A percentile compares a stretch with the other conserved stretches of the same genome.
Conservation (phyloP, 208 protist species). For the Crithidia sp. region DNA sequence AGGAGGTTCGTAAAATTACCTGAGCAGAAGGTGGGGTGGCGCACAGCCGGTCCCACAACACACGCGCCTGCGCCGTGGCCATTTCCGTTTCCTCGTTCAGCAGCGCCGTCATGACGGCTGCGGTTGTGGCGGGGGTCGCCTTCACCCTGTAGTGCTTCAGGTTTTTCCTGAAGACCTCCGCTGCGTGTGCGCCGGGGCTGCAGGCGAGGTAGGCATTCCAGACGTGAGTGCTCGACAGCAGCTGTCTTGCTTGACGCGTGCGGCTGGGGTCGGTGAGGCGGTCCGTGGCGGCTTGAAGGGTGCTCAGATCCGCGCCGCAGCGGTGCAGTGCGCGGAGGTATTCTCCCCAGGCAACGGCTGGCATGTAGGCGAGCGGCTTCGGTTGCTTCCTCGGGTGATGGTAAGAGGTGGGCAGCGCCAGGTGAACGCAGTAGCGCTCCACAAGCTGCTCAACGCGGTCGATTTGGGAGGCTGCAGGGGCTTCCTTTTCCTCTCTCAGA, state of each 20-base stretch:
- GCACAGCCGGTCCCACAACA: slow-evolving; percentile 41
- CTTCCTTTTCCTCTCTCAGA: neutral
- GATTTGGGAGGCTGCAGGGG: too few relatives aligned
- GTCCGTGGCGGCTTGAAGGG: slow-evolving; percentile 58
- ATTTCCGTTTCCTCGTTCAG: slow-evolving; percentile 20
- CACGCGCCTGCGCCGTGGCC: slow-evolving; percentile 32
- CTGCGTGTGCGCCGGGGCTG: slow-evolving; percentile 50
- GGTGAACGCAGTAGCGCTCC: slow-evolving; percentile 12
- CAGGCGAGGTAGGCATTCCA: slow-evolving; percentile 75
- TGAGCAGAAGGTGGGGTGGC: slow-evolving; percentile 4
- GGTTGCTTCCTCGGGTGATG: neutral
- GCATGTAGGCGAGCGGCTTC: slow-evolving; percentile 48
- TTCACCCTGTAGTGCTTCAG: slow-evolving; percentile 48
- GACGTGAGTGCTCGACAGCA: slow-evolving; percentile 55
- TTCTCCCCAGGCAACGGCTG: slow-evolving; percentile 69
- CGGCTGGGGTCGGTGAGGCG: slow-evolving; percentile 51
- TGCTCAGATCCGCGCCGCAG: slow-evolving; percentile 48
- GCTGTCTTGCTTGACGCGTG: slow-evolving; percentile 48
- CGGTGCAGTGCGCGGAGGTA: slow-evolving; percentile 59
- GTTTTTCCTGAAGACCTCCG: slow-evolving; percentile 65
- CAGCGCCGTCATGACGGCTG: slow-evolving; percentile 66
- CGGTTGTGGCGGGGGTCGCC: slow-evolving; percentile 51
- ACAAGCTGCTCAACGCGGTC: slow-evolving; percentile 2
- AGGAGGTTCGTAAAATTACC: slow-evolving; percentile 36
- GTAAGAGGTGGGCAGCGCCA: neutral